phyloP scores from a whole-genome alignment of 2,329 filamentous ascomycete genomes.

The Microcyclosporella mali region DNA sequence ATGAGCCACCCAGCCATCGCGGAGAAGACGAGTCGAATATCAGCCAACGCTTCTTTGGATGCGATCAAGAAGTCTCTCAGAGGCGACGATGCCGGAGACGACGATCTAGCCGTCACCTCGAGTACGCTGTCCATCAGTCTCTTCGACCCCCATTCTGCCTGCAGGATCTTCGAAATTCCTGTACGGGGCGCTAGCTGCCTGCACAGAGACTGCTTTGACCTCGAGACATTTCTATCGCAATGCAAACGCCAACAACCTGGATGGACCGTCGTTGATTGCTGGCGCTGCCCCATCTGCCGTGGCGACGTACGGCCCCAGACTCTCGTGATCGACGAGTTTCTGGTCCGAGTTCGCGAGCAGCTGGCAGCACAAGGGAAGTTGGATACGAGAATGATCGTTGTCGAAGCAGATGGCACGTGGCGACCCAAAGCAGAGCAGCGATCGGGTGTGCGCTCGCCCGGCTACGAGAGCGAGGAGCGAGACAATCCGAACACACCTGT shows the following conservation, averaged over 20 bases:
- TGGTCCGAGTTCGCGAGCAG: slow-evolving; percentile 54
- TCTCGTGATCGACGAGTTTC: slow-evolving; percentile 68
- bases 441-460: slow-evolving; percentile 23
- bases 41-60: slow-evolving; percentile 47
- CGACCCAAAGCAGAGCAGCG: slow-evolving; percentile 28
- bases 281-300: slow-evolving; percentile 81
- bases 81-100: slow-evolving; percentile 44
- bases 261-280: slow-evolving; percentile 55
- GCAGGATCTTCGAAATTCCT: slow-evolving; percentile 59
- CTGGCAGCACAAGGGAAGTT: slow-evolving; percentile 31
- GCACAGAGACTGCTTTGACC: slow-evolving; percentile 86
- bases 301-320: slow-evolving; percentile 67
- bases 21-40: slow-evolving; percentile 28
- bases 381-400: slow-evolving; percentile 54
- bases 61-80: slow-evolving; percentile 51
- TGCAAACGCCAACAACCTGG: slow-evolving; percentile 42
- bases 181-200: slow-evolving; percentile 63
- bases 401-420: slow-evolving; percentile 63
- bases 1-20: slow-evolving; percentile 38
- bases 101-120: slow-evolving; percentile 44
- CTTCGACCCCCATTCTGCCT: slow-evolving; percentile 42
- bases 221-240: slow-evolving; percentile 70
- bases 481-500: slow-evolving; percentile 3
- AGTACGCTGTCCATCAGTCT: slow-evolving; percentile 39
- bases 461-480: slow-evolving; percentile 23